phyloP scores from a whole-genome alignment of 805 yeast species.

The Sugiyamaella marilandica region DNA sequence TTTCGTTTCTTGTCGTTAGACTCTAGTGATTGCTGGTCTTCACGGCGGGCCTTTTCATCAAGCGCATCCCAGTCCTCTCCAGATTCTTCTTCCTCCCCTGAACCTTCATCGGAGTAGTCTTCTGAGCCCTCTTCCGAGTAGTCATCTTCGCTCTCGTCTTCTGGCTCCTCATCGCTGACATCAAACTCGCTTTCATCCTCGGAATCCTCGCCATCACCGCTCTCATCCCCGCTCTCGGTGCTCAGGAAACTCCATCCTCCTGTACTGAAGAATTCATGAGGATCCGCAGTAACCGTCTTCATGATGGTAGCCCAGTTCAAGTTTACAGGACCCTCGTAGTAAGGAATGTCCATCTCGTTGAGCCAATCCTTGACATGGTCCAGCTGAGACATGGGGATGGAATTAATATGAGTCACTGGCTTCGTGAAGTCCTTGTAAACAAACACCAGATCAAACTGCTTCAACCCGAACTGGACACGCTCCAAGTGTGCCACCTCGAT shows the following conservation, averaged over 20 bases:
- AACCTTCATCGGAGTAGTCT: slow-evolving; percentile 33
- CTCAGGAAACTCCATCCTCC: slow-evolving; percentile 97
- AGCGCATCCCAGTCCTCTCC: slow-evolving; percentile 57
- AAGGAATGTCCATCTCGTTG: slow-evolving; percentile 95
- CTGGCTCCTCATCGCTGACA: slow-evolving; percentile 56
- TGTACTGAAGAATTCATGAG: slow-evolving; percentile 85
- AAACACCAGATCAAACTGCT: slow-evolving; percentile 95
- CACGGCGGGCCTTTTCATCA: slow-evolving; percentile 49
- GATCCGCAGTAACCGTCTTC: slow-evolving; percentile 90
- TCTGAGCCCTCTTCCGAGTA: slow-evolving; percentile 34
- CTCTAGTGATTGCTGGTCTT: not conserved
- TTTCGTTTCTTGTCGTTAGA: slow-evolving; percentile 24
- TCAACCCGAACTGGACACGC: slow-evolving; percentile 94
- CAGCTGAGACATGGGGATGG: slow-evolving; percentile 86
- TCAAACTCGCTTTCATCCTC: slow-evolving; percentile 64
- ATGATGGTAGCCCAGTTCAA: slow-evolving; percentile 93
- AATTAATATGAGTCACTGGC: slow-evolving; percentile 88
- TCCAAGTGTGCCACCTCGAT: slow-evolving; percentile 93
- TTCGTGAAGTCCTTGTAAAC: slow-evolving; percentile 85
- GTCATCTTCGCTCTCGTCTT: slow-evolving; percentile 47
- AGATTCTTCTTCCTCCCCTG: slow-evolving; percentile 28
- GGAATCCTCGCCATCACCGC: slow-evolving; percentile 63
- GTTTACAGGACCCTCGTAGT: slow-evolving; percentile 90
- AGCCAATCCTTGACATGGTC: slow-evolving; percentile 96
- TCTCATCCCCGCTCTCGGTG: slow-evolving; percentile 78